Evolutionary conservation across 257 asterid genomes (phyloP).

Genomic region (Plantago elongata): DNA sequence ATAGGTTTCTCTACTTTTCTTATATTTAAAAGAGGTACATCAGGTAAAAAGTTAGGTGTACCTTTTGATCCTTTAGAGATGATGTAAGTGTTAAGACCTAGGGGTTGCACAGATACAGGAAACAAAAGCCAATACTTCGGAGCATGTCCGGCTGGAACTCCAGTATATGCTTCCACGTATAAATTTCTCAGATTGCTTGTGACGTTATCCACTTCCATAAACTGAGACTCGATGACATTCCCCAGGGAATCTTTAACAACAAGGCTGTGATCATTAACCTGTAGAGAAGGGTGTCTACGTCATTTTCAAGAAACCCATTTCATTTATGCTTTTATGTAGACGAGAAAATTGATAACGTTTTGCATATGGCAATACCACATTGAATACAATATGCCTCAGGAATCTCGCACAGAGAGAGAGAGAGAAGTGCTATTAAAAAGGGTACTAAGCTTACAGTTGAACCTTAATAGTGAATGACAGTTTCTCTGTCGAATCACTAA

Average conservation of each 20-base stretch:
- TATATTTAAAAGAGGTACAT: not conserved
- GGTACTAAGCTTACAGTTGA: not conserved
- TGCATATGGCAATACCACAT: not conserved
- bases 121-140: constrained; percentile 75
- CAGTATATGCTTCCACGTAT: constrained; percentile 66
- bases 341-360: not conserved
- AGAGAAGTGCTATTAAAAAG: not conserved
- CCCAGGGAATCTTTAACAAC: constrained; percentile 60
- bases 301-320: not conserved
- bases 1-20: not conserved
- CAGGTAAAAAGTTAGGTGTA: constrained; percentile 7
- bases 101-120: constrained; percentile 60
- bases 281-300: constrained; percentile 20
- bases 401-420: not conserved
- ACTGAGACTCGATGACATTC: constrained; percentile 45
- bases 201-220: constrained; percentile 52
- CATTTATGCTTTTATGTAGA: not conserved
- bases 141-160: constrained; percentile 41
- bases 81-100: constrained; percentile 72
- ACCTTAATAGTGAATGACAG: not conserved
- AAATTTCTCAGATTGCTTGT: constrained; percentile 51
- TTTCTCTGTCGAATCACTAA: not conserved
- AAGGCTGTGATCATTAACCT: constrained; percentile 64
- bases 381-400: not conserved
- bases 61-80: constrained; percentile 53